Percentiles rank a stretch among this genome's conserved stretches.
These are phyloP conservation scores for Colletotrichum plurivorum DNA, from an alignment of 2,329 filamentous ascomycete species.

Conservation along the genomic window DNA sequence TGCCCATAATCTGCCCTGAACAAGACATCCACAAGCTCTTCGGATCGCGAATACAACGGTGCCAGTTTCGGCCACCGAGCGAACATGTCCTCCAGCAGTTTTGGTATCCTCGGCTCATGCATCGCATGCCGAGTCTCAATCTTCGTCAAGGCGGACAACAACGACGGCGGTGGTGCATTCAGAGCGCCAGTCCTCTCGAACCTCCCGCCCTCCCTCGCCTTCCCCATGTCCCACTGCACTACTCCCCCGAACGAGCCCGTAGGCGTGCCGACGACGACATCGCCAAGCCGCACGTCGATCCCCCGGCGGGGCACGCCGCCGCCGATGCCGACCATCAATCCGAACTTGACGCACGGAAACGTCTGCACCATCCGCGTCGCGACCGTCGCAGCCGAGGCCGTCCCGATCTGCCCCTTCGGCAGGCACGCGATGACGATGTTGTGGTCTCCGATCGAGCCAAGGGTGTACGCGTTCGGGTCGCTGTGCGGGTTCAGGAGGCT, in stretches of 20 bases:
- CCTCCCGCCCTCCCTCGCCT: conserved; percentile 28
- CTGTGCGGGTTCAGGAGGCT: conserved; percentile 25
- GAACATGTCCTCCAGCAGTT: too few relatives aligned
- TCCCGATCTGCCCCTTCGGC: conserved; percentile 41
- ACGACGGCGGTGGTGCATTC: accelerated
- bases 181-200: conserved; percentile 20
- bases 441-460: conserved; percentile 44
- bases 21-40: too few relatives aligned
- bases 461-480: conserved; percentile 47
- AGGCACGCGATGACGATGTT: conserved; percentile 47
- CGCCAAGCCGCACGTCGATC: conserved; percentile 45
- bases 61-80: too few relatives aligned
- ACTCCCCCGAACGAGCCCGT: conserved; percentile 33
- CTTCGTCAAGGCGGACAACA: conserved; percentile 37
- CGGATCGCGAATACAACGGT: too few relatives aligned
- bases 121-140: too few relatives aligned
- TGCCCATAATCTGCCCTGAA: too few relatives aligned
- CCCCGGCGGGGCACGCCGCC: conserved; percentile 41
- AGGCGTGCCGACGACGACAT: conserved; percentile 44
- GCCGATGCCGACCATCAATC: conserved; percentile 45
- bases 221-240: conserved; percentile 47
- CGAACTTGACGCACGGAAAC: background rate
- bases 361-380: background rate
- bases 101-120: too few relatives aligned
- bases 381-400: conserved; percentile 14